Conservation (phyloP, 768 basidiomycete species). For the Rhodocollybia butyracea region DNA sequence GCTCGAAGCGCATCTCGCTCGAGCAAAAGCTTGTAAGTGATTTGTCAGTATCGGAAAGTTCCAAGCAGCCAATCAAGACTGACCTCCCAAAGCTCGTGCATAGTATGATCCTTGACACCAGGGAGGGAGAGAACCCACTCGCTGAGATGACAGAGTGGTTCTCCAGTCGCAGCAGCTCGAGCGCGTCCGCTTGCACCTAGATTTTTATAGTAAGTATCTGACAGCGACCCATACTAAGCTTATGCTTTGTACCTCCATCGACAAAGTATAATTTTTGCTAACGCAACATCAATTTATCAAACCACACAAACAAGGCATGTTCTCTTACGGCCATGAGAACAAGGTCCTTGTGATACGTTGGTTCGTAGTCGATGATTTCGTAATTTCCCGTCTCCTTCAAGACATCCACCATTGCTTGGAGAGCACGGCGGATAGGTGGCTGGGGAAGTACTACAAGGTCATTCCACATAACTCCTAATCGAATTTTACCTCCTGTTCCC, state of each 20-base stretch:
- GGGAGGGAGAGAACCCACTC: slow-evolving; percentile 32
- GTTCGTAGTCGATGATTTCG: slow-evolving; percentile 33
- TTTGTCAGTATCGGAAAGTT: slow-evolving; percentile 1
- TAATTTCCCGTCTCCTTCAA: slow-evolving; percentile 28
- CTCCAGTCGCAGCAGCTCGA: slow-evolving; percentile 2
- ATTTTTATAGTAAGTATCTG: no score
- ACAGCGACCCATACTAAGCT: no score
- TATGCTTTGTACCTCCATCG: slow-evolving; percentile 30
- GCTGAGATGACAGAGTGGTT: slow-evolving; percentile 9
- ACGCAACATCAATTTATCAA: not conserved
- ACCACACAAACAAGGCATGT: not conserved
- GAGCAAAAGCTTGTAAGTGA: slow-evolving; percentile 21
- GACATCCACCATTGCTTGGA: slow-evolving; percentile 32
- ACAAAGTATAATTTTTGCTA: slow-evolving; percentile 35
- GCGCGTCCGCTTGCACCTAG: slow-evolving; percentile 4
- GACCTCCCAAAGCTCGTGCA: slow-evolving; percentile 27
- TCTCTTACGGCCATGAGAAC: slow-evolving; percentile 29
- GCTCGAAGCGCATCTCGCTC: slow-evolving; percentile 31
- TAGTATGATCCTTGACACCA: slow-evolving; percentile 20
- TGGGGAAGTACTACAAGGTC: slow-evolving; percentile 36
- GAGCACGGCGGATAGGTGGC: slow-evolving; percentile 38
- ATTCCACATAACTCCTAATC: slow-evolving; percentile 29
- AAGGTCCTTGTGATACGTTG: slow-evolving; percentile 31
- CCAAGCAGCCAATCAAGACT: not conserved
- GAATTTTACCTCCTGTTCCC: slow-evolving; percentile 24